A percentile compares a stretch with the other conserved stretches of the same genome.
Conservation (phyloP, 2,329 filamentous ascomycete species). For the Mycosphaerella sp. region DNA sequence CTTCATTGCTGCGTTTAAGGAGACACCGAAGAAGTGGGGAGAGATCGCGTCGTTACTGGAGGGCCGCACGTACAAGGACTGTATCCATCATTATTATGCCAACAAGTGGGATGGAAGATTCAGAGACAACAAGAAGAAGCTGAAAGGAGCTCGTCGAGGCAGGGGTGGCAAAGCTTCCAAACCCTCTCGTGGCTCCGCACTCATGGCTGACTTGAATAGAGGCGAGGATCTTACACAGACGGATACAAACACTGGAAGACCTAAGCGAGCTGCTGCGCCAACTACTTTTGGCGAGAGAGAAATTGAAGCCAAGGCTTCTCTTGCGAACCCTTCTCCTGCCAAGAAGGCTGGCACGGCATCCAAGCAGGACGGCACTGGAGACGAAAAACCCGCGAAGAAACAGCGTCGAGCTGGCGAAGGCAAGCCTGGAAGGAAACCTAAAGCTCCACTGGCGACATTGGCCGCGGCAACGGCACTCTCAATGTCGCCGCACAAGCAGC, state of each 20-base stretch:
- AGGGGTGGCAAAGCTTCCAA: constrained; percentile 45
- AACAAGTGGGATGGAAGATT: constrained; percentile 69
- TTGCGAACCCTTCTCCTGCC: constrained; percentile 49
- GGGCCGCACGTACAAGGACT: constrained; percentile 66
- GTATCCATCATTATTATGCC: constrained; percentile 80
- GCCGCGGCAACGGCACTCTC: constrained; percentile 27
- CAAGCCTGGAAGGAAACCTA: constrained; percentile 37
- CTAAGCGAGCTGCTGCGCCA: constrained; percentile 54
- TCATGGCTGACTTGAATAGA: constrained; percentile 58
- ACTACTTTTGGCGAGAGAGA: constrained; percentile 65
- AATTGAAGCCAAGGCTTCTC: constrained; percentile 55
- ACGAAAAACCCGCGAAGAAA: constrained; percentile 33
- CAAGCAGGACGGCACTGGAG: constrained; percentile 27
- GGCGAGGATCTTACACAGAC: constrained; percentile 32
- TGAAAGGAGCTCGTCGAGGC: constrained; percentile 30
- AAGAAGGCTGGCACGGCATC: constrained; percentile 31
- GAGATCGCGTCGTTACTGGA: constrained; percentile 63
- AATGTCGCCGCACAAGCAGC: constrained; percentile 32
- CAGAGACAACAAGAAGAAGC: constrained; percentile 64
- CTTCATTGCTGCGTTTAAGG: constrained; percentile 69
- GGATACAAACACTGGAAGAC: constrained; percentile 45
- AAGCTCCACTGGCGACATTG: constrained; percentile 35
- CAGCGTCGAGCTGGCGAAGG: constrained; percentile 29
- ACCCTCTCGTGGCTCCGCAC: constrained; percentile 45
- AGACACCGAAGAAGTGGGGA: constrained; percentile 76